Base-by-base conservation (phyloP, 106 monocot genomes). In the Phalaenopsis aphrodite region DNA sequence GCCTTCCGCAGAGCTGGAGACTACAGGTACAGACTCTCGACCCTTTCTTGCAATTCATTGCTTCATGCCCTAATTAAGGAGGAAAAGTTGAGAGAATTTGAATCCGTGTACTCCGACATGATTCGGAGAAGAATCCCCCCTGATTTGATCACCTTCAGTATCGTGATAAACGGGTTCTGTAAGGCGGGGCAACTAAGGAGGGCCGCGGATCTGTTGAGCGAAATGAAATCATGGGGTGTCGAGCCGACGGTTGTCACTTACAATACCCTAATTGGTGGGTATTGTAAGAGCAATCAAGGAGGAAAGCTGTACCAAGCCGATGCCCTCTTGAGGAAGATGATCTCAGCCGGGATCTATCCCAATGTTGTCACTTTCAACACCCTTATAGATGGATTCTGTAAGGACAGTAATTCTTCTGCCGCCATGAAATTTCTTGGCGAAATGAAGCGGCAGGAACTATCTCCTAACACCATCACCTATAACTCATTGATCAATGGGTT, bases 341-440 rank as follows among this genome's bases (percentile, higher is more conserved):
- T 89, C 18, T 79, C 57, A 2, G 57, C 66, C 1, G 68, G 78
- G 42, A 56, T 98, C 47, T 45, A 5, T 1, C 98, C 94, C 0
- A 93, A 91, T 79, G 86, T 87, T 47, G 84, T 94, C 56, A 92
- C 94, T 65, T 98, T 88, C 67, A 90, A 94, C 64, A 85, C 83
- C 41, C 72, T 98, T 75, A 91, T 98, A 15, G 89, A 92, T 76
- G 94, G 94, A 55, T 91, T 89, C 68, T 92, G 89, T 75, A 94
- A 94, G 78, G 92, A 99, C 66, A 87, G 81, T 43, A 95, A 91
- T 36, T 30, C 64, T 42, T 64, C 79, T 3, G 75, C 87, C 21
- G 96, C 91, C 6, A 67, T 88, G 78, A 96, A 85, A 78, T 64
- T 96, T 83, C 76, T 96, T 38, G 85, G 84, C 6, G 89, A 96